phyloP scores from a whole-genome alignment of 179 eudicot species.

The Heliamphora pulchella region DNA sequence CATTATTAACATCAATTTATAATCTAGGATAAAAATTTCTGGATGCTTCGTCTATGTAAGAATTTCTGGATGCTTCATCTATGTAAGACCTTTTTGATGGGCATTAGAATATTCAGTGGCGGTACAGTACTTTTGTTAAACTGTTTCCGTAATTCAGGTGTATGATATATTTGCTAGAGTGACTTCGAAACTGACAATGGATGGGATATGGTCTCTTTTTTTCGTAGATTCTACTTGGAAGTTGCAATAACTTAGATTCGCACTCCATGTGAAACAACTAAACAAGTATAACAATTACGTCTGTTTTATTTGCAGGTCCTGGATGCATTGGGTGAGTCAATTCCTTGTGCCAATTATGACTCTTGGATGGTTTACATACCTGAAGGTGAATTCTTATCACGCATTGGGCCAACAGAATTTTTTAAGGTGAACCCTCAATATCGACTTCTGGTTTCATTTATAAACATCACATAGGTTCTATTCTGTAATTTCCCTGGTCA shows the following conservation, averaged over 20 bases:
- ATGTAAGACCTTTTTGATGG: not conserved
- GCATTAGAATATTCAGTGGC: not conserved
- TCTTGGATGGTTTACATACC: constrained; percentile 95
- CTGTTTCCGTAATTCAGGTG: no score
- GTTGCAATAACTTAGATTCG: not conserved
- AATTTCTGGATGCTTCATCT: not conserved
- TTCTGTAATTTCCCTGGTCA: not conserved
- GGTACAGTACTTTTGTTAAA: no score
- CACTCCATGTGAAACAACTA: not conserved
- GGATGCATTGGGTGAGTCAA: constrained; percentile 89
- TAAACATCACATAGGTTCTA: not conserved
- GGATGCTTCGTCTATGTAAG: not conserved
- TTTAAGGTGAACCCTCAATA: constrained; percentile 44
- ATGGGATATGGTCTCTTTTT: not conserved
- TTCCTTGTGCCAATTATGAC: constrained; percentile 80
- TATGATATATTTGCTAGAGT: not conserved
- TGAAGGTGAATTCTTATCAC: constrained; percentile 86
- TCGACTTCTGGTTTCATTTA: not conserved
- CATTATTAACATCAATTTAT: not conserved
- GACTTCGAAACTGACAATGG: not conserved
- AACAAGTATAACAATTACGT: not conserved
- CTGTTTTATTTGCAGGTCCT: constrained; percentile 47
- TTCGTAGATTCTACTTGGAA: not conserved
- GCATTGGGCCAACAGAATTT: constrained; percentile 86
- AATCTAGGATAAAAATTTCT: not conserved